A percentile compares a stretch with the other conserved stretches of the same genome.
phyloP scores from a whole-genome alignment of 2,329 filamentous ascomycete species.

The Verticillium alfalfae region DNA sequence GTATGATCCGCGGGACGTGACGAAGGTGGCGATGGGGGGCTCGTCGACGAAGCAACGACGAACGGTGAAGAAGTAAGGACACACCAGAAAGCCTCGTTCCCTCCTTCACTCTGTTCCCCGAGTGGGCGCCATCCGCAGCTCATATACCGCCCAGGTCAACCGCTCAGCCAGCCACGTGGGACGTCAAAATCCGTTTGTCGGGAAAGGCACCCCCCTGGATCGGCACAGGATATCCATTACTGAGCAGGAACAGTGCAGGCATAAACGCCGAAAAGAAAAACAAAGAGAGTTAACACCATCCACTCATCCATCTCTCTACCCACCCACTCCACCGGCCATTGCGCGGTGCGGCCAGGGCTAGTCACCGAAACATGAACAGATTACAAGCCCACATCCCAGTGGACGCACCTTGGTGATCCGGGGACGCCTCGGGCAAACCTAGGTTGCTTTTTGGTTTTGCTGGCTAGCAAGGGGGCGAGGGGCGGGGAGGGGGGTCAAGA shows the following conservation, averaged over 20 bases:
- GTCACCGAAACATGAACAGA: not conserved
- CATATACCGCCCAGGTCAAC: not conserved
- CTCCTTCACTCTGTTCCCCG: not conserved
- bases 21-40: not conserved
- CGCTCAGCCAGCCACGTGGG: not conserved
- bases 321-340: not conserved
- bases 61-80: not conserved
- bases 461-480: not conserved
- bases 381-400: not conserved
- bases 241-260: not conserved
- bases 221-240: not conserved
- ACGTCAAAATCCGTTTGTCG: not conserved
- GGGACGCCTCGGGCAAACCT: not conserved
- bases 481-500: not conserved
- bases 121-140: not conserved
- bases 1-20: not conserved
- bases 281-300: too few species aligned
- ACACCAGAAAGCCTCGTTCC: not conserved
- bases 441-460: not conserved
- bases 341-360: not conserved
- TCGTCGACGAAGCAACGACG: not conserved
- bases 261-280: not conserved
- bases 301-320: not conserved
- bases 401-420: not conserved
- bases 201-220: not conserved